Evolutionary conservation across 2,329 filamentous ascomycete genomes (phyloP).

Genomic region (Ophiocordyceps polyrhachis-furcata): DNA sequence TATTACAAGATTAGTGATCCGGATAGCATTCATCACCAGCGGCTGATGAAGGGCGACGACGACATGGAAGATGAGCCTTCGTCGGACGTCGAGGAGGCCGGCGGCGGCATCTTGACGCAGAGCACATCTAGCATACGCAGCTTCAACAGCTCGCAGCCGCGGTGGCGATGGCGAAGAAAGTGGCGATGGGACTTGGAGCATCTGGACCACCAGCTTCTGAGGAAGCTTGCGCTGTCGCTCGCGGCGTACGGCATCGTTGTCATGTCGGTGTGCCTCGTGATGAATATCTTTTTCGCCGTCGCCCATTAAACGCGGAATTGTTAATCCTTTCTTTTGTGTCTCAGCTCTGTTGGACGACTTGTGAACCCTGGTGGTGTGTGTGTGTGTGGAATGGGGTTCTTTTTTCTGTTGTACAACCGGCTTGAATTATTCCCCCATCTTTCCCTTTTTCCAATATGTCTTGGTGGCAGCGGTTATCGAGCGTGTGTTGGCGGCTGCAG

Average conservation of each 20-base stretch:
- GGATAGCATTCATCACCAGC: conserved; percentile 69
- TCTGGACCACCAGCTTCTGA: conserved; percentile 45
- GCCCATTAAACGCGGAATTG: conserved; percentile 28
- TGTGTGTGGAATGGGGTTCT: background rate
- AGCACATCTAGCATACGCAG: conserved; percentile 27
- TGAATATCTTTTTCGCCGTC: conserved; percentile 65
- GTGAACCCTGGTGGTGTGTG: too few relatives aligned
- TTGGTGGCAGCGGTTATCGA: background rate
- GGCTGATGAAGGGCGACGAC: conserved; percentile 79
- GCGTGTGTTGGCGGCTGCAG: background rate
- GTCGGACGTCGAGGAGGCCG: conserved; percentile 28
- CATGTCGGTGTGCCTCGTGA: conserved; percentile 73
- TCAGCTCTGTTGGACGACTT: too few relatives aligned
- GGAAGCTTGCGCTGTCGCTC: conserved; percentile 56
- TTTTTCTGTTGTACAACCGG: background rate
- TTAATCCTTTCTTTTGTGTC: background rate
- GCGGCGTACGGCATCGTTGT: conserved; percentile 71
- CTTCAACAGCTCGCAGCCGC: conserved; percentile 13
- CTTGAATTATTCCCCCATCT: background rate
- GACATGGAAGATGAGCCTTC: conserved; percentile 44
- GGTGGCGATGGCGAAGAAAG: conserved; percentile 34
- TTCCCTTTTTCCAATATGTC: background rate
- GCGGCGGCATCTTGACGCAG: conserved; percentile 19
- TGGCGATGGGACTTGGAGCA: conserved; percentile 42
- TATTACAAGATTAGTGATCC: conserved; percentile 97